Conservation (phyloP, 805 yeast genomes). For the Kockiozyma suomiensis region DNA sequence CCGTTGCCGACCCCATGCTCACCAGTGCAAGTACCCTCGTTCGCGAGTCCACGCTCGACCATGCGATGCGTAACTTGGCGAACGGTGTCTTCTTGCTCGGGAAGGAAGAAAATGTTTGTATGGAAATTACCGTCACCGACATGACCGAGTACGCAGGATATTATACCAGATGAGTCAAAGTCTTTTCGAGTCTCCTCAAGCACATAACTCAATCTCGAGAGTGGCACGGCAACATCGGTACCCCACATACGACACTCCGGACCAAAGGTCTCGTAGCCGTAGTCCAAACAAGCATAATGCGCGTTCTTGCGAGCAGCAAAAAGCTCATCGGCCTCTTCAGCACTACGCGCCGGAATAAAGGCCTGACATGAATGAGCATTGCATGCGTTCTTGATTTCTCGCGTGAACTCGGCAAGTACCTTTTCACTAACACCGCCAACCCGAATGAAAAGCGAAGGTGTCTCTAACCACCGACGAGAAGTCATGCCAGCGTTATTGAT, state of each 20-base stretch:
- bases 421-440: conserved; percentile 62
- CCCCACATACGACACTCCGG: conserved; percentile 75
- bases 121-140: conserved; percentile 94
- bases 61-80: conserved; percentile 65
- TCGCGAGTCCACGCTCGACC: conserved; percentile 66
- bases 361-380: conserved; percentile 51
- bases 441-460: conserved; percentile 75
- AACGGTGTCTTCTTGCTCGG: conserved; percentile 51
- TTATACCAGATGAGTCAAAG: conserved; percentile 57
- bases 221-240: conserved; percentile 89
- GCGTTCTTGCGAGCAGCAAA: conserved; percentile 85
- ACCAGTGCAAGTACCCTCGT: conserved; percentile 87
- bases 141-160: conserved; percentile 76
- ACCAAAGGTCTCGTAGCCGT: conserved; percentile 50
- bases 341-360: conserved; percentile 64
- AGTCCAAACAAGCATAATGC: conserved; percentile 67
- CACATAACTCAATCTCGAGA: conserved; percentile 64
- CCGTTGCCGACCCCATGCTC: conserved; percentile 90
- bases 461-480: conserved; percentile 59
- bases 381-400: conserved; percentile 54
- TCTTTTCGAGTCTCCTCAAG: conserved; percentile 66
- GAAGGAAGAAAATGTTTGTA: conserved; percentile 66
- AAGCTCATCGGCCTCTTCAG: conserved; percentile 67
- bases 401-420: conserved; percentile 50
- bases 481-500: conserved; percentile 66